These are phyloP conservation scores for Bacidia rubella DNA, from an alignment of 495 filamentous ascomycete genomes.

Conservation along the genomic window DNA sequence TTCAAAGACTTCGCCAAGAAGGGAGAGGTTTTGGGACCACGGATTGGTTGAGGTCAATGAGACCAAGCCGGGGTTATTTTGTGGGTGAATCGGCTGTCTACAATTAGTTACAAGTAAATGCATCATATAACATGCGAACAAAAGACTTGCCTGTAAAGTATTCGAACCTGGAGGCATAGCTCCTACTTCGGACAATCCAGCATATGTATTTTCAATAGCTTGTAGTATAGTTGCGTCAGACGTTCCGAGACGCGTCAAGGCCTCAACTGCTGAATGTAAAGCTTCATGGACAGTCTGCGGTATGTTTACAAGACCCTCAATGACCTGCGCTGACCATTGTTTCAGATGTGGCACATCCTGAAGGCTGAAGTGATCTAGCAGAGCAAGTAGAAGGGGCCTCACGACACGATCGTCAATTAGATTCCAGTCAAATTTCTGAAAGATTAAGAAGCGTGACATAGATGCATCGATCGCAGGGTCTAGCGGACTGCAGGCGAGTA, in stretches of 20 bases:
- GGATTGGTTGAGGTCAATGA: slow-evolving; percentile 21
- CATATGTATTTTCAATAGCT: background rate
- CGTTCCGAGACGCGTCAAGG: background rate
- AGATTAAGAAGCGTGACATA: slow-evolving; percentile 36
- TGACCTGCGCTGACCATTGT: slow-evolving; percentile 11
- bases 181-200: background rate
- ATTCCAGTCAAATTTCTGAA: slow-evolving; percentile 26
- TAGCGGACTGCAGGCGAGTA: slow-evolving; percentile 9
- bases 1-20: slow-evolving; percentile 39
- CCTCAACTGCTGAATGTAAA: slow-evolving; percentile 3
- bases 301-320: slow-evolving; percentile 8
- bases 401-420: slow-evolving; percentile 14
- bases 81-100: slow-evolving; percentile 12
- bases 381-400: slow-evolving; percentile 24
- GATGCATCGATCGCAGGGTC: slow-evolving; percentile 32
- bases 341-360: slow-evolving; percentile 25
- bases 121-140: too few relatives aligned
- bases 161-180: slow-evolving; percentile 14
- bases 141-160: slow-evolving; percentile 36
- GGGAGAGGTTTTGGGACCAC: slow-evolving; percentile 12
- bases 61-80: slow-evolving; percentile 44
- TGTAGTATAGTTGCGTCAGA: background rate
- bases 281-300: background rate
- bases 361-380: slow-evolving; percentile 43
- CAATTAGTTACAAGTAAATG: too few relatives aligned